These are phyloP conservation scores for Chaetomium tenue DNA, from an alignment of 495 filamentous ascomycete species.

Conservation along the genomic window DNA sequence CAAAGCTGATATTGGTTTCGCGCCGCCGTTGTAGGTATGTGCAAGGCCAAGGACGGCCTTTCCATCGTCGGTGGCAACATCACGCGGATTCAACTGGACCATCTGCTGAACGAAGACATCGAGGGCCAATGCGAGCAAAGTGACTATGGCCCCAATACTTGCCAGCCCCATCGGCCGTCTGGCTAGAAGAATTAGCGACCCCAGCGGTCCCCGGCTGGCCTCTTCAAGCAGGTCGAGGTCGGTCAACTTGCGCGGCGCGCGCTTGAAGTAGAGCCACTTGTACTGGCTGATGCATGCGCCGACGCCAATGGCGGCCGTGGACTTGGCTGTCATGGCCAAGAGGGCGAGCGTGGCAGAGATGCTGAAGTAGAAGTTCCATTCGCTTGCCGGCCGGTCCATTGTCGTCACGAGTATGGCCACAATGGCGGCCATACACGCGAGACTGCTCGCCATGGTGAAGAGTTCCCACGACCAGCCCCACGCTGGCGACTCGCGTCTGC, in stretches of 20 bases:
- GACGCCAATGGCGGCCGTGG: conserved; percentile 39
- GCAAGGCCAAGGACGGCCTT: conserved; percentile 12
- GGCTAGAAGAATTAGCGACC: conserved; percentile 23
- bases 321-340: conserved; percentile 43
- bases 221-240: conserved; percentile 48
- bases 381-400: conserved; percentile 36
- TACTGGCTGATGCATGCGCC: conserved; percentile 45
- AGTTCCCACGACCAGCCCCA: conserved; percentile 32
- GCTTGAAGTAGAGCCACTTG: conserved; percentile 50
- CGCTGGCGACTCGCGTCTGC: neutral
- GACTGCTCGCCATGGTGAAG: conserved; percentile 14
- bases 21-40: conserved; percentile 5
- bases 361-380: conserved; percentile 45
- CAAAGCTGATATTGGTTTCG: neutral
- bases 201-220: conserved; percentile 34
- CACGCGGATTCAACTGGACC: conserved; percentile 10
- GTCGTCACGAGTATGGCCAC: conserved; percentile 40
- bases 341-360: conserved; percentile 50
- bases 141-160: conserved; percentile 22
- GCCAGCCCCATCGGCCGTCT: conserved; percentile 12
- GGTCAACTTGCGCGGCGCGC: conserved; percentile 34
- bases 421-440: conserved; percentile 28
- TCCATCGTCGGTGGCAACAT: conserved; percentile 7
- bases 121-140: conserved; percentile 22
- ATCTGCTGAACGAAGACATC: conserved; percentile 30